Conservation (phyloP, 2,329 filamentous ascomycete genomes). For the Phyllachora maydis region DNA sequence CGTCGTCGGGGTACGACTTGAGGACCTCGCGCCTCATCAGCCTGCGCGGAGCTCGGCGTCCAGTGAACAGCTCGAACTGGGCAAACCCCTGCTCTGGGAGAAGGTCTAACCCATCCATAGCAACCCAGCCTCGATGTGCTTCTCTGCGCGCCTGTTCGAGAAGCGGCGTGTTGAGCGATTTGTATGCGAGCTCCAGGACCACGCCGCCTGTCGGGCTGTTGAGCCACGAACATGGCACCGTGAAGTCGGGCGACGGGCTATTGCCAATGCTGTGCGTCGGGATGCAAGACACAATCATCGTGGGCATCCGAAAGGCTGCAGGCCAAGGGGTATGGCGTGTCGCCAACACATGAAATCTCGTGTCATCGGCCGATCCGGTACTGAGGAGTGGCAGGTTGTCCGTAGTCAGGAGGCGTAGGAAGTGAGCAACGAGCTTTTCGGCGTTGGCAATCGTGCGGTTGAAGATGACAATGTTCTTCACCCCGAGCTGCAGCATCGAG, state of each 20-base stretch:
- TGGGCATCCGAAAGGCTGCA: conserved; percentile 37
- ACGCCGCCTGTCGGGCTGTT: conserved; percentile 55
- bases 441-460: conserved; percentile 53
- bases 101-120: conserved; percentile 57
- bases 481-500: conserved; percentile 57
- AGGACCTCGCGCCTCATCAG: conserved; percentile 50
- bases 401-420: conserved; percentile 31
- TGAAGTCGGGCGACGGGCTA: conserved; percentile 46
- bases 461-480: conserved; percentile 54
- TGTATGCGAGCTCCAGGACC: conserved; percentile 55
- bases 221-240: conserved; percentile 48
- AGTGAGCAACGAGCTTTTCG: conserved; percentile 45
- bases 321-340: conserved; percentile 45
- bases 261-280: conserved; percentile 47
- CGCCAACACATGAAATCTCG: conserved; percentile 35
- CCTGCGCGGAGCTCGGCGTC: conserved; percentile 43
- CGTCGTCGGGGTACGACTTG: conserved; percentile 19
- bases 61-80: conserved; percentile 66
- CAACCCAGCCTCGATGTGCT: conserved; percentile 45
- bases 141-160: conserved; percentile 43
- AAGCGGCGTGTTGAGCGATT: conserved; percentile 50
- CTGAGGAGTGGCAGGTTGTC: conserved; percentile 20
- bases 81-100: conserved; percentile 63
- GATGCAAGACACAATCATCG: conserved; percentile 58
- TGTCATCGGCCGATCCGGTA: conserved; percentile 17